Evolutionary conservation across 2,329 filamentous ascomycete genomes (phyloP), one percentile per base, ranked within the genome.

Genomic region (Xenoacremonium recifei): DNA sequence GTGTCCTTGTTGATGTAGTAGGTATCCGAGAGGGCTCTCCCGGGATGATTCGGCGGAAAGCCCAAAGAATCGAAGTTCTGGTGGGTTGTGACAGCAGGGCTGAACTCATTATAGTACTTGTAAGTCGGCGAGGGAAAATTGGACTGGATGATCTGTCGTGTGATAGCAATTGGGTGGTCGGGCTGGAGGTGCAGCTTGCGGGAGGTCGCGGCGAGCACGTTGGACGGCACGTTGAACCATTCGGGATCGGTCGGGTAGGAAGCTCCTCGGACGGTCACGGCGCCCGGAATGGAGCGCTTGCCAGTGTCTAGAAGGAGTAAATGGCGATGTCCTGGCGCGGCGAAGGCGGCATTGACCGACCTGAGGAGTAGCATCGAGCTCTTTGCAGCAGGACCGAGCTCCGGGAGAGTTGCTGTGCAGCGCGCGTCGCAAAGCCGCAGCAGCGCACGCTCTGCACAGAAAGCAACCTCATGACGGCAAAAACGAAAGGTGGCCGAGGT

Each of bases 41-140:
- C 93, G 4, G 90, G 87, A 58, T 99, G 93, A 63, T 96, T 87
- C 6, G 75, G 59, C 0, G 91, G 86, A 61, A 99, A 97, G 33
- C 91, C 91, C 6, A 99, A 74, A n/a, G 91, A 93, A 68, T 99
- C 93, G 62, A 99, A 99, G 65, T 99, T 99, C 61, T 96, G 87
- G 10, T 75, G 68, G 3, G 89, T 87, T 23, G 85, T 84, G 18
- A 97, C 93, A 30, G 96, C 82, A 1, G 93, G 92, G 53, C 85
- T 83, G 58, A 91, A 80, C 40, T 81, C 73, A 59, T 89, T 89
- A 72, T 96, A 82, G 57, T 87, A 83, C 45, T 79, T 82, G 70
- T 84, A 96, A 9, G 77, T 79, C 1, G 86, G 80, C 3, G 63
- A 62, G 1, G 89, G 84, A 63, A 97, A 99, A 48, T 85, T 84